Conservation (phyloP, 768 basidiomycete species). For the Collybiopsis luxurians region DNA sequence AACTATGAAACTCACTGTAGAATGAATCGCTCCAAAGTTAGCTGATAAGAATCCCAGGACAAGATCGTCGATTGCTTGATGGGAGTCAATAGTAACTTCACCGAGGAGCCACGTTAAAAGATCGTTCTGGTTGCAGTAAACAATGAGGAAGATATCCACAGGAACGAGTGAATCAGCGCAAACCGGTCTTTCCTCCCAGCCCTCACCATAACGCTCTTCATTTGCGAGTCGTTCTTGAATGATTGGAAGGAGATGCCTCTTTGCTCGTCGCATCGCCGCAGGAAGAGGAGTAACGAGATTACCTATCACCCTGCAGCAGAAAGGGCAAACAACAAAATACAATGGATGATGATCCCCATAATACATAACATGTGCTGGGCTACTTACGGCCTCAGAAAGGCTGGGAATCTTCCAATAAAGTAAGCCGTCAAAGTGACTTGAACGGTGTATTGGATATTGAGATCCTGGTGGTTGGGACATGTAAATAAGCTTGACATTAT, state of each 20-base stretch:
- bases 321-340: background rate
- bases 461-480: background rate
- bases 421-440: conserved; percentile 23
- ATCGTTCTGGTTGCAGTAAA: conserved; percentile 28
- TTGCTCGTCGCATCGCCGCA: conserved; percentile 9
- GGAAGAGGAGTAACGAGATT: background rate
- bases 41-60: conserved; percentile 28
- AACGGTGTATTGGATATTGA: conserved; percentile 22
- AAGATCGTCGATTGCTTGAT: conserved; percentile 23
- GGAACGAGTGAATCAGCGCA: background rate
- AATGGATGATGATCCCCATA: background rate
- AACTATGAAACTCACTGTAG: conserved; percentile 17
- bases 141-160: too few species aligned
- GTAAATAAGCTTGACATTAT: background rate
- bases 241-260: conserved; percentile 24
- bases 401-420: conserved; percentile 32
- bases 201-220: conserved; percentile 22
- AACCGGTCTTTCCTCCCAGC: conserved; percentile 32
- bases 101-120: conserved; percentile 39
- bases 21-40: conserved; percentile 37
- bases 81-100: conserved; percentile 17
- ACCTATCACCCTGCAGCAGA: background rate
- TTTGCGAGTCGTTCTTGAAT: conserved; percentile 29
- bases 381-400: conserved; percentile 37
- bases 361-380: background rate